Percentiles rank a stretch among this genome's conserved stretches.
These are phyloP conservation scores for Rhizopogon salebrosus DNA, from an alignment of 768 basidiomycete species.

Conservation along the genomic window DNA sequence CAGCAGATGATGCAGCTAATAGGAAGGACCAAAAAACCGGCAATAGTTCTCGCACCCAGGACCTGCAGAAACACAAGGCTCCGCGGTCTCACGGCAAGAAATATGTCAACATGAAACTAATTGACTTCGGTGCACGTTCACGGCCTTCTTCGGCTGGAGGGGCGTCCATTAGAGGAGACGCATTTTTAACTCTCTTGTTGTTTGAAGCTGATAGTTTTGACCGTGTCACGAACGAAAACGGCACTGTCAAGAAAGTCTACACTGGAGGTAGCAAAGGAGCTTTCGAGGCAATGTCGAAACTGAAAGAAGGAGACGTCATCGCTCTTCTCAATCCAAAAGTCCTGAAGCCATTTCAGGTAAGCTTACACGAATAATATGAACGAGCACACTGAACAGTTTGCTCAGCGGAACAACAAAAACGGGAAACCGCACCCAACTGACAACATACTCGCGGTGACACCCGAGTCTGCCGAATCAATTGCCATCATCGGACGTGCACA, in stretches of 20 bases:
- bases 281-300: conserved; percentile 81
- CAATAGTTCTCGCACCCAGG: conserved; percentile 3
- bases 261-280: conserved; percentile 90
- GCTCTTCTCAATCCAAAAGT: conserved; percentile 86
- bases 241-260: conserved; percentile 59
- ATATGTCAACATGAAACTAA: conserved; percentile 81
- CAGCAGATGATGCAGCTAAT: conserved; percentile 25
- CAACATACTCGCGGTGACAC: conserved; percentile 85
- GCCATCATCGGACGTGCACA: conserved; percentile 80
- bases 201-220: conserved; percentile 84
- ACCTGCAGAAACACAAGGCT: conserved; percentile 26
- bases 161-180: conserved; percentile 70
- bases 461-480: conserved; percentile 74
- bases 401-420: conserved; percentile 33
- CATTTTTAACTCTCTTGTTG: conserved; percentile 73
- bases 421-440: conserved; percentile 69
- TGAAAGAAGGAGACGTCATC: conserved; percentile 86
- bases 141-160: conserved; percentile 51
- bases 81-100: conserved; percentile 57
- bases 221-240: conserved; percentile 44
- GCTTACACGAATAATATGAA: conserved; percentile 10
- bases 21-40: conserved; percentile 5
- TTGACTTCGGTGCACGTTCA: conserved; percentile 71
- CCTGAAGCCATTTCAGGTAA: conserved; percentile 80
- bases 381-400: not conserved